Conservation (phyloP, 352 stramenopile genomes). For the Phytophthora boehmeriae region DNA sequence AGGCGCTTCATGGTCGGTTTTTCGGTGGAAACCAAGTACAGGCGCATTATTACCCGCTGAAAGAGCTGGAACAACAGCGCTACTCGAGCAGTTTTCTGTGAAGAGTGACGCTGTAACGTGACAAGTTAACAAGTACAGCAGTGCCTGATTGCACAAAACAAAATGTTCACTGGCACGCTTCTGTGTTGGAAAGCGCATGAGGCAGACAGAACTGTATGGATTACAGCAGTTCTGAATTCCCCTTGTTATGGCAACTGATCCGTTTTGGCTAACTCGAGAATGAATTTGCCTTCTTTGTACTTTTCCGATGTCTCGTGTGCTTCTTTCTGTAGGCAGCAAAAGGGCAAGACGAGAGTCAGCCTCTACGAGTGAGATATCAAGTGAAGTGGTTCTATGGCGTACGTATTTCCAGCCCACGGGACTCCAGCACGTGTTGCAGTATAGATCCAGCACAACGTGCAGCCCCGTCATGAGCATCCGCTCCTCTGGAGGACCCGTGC, state of each 20-base stretch:
- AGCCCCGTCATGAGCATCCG: slow-evolving; percentile 94
- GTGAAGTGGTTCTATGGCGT: slow-evolving; percentile 7
- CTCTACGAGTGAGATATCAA: not conserved
- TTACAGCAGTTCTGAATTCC: not conserved
- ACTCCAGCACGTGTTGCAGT: slow-evolving; percentile 92
- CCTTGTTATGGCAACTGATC: slow-evolving; percentile 41
- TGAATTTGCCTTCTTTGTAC: slow-evolving; percentile 98
- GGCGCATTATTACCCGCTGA: slow-evolving; percentile 61
- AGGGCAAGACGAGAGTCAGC: slow-evolving; percentile 1
- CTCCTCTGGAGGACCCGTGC: slow-evolving; percentile 86
- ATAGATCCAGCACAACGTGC: slow-evolving; percentile 94
- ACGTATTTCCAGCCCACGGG: slow-evolving; percentile 96
- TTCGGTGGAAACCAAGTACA: slow-evolving; percentile 81
- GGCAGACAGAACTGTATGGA: too few species aligned
- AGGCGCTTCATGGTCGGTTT: slow-evolving; percentile 72
- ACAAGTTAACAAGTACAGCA: too few species aligned
- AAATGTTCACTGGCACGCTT: too few species aligned
- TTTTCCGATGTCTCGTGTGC: slow-evolving; percentile 93
- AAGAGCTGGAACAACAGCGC: slow-evolving; percentile 46
- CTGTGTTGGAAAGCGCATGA: not conserved
- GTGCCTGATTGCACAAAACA: too few species aligned
- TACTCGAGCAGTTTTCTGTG: slow-evolving; percentile 67
- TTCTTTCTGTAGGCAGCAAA: slow-evolving; percentile 61
- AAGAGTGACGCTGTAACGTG: slow-evolving; percentile 11
- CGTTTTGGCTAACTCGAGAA: slow-evolving; percentile 95